phyloP scores from a whole-genome alignment of 2,329 filamentous ascomycete species.

The Paradendryphiella salina region DNA sequence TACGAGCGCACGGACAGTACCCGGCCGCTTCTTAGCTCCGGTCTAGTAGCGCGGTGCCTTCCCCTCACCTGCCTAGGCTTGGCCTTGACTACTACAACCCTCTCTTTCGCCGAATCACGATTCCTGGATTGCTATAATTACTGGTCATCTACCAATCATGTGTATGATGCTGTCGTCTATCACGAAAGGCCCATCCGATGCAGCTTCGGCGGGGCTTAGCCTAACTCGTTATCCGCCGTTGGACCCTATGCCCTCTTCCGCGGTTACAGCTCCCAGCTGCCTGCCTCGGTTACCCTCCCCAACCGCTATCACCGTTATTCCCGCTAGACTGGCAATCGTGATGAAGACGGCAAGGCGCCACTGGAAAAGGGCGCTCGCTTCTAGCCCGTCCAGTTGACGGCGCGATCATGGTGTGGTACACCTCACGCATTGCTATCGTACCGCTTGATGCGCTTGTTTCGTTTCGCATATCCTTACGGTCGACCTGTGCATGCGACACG shows the following conservation, averaged over 20 bases:
- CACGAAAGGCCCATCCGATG: too few relatives aligned
- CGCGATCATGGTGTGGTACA: background rate
- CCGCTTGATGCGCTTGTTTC: background rate
- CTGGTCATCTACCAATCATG: too few relatives aligned
- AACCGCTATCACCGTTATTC: conserved; percentile 8
- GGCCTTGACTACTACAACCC: background rate
- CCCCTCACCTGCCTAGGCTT: background rate
- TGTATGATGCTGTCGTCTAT: too few relatives aligned
- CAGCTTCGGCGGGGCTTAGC: too few relatives aligned
- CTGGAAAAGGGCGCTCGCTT: conserved; percentile 3
- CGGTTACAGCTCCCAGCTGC: background rate
- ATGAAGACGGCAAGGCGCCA: conserved; percentile 5
- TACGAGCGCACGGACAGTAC: too few relatives aligned
- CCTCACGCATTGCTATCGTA: background rate
- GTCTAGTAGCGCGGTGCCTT: background rate
- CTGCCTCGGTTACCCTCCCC: conserved; percentile 2
- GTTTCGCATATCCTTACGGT: background rate
- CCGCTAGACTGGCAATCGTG: conserved; percentile 1
- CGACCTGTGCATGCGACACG: background rate
- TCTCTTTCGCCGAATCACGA: background rate
- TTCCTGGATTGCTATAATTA: background rate
- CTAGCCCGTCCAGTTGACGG: conserved; percentile 6
- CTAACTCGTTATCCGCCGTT: too few relatives aligned
- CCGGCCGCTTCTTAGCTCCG: background rate
- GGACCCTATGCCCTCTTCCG: background rate